Evolutionary conservation across 768 basidiomycete genomes (phyloP), one percentile per base, ranked within the genome.

Genomic region (Chlorophyllum brunneum): DNA sequence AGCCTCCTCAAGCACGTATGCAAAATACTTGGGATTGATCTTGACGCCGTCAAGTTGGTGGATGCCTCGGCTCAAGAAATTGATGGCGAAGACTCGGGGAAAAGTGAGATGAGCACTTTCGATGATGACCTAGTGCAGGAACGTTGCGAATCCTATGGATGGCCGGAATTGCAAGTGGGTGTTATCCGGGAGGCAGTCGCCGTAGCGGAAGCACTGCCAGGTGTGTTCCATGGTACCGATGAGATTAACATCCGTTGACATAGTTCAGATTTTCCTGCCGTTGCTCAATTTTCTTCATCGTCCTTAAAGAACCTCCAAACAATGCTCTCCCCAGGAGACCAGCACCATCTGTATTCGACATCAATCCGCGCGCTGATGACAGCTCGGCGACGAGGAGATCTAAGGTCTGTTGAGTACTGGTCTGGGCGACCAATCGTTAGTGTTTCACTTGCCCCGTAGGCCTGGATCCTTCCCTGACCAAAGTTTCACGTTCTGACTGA

Each of bases 161-260:
- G 95, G 95, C 87, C 94, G 2, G 92, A 94, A 65, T 72, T 99
- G 34, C 95, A 97, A 71, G 81, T 98, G 15, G 93, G 92, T 20
- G 83, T 95, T n/a, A 76, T 98, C 18, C 81, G 92, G 31, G 97
- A 98, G 65, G 92, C 93, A 0, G 85, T 98, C 18, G 85, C 88
- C 0, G 84, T 98, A 2, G 90, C 92, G 1, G 92, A 98, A 66
- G 83, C 92, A 11, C 70, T 99, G 20, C 93, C 95, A 51, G 93
- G 94, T 92, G 55, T 48, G 78, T 8, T 37, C 5, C 15, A 13
- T 16, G 27, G 5, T 34, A 23, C 13, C 36, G 10, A 34, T 42
- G 13, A 15, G 4, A 45, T 24, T 16, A 31, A 18, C 29, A 11
- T 31, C 44, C 51, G 46, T 54, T 40, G 31, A 20, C 16, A 60